A percentile compares a stretch with the other conserved stretches of the same genome.
These are phyloP conservation scores for Fonsecaea multimorphosa DNA, from an alignment of 2,329 filamentous ascomycete genomes.

Conservation along the genomic window DNA sequence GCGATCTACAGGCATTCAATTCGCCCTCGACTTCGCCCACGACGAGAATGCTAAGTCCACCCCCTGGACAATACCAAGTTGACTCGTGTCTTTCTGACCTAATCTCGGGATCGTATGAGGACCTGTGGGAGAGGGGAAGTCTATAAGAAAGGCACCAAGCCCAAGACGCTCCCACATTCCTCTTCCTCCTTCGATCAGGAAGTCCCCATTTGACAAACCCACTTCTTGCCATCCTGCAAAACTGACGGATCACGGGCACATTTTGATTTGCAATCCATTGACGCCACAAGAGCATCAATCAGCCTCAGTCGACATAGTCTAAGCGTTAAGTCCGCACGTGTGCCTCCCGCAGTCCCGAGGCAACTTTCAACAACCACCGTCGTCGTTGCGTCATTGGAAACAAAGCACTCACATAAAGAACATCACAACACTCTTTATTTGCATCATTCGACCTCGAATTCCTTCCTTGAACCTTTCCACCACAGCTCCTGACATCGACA, in stretches of 20 bases:
- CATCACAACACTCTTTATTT: conserved; percentile 16
- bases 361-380: conserved; percentile 23
- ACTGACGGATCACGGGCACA: conserved; percentile 9
- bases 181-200: conserved; percentile 5
- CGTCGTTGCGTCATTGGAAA: conserved; percentile 31
- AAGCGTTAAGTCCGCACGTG: conserved; percentile 19
- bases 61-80: conserved; percentile 7
- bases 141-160: conserved; percentile 27
- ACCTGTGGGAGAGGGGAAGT: conserved; percentile 8
- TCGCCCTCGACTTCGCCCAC: conserved; percentile 14
- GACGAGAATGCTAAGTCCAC: neutral
- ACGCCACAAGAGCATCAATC: conserved; percentile 18
- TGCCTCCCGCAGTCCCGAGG: conserved; percentile 28
- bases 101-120: conserved; percentile 10
- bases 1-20: conserved; percentile 27
- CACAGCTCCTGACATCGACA: conserved; percentile 3
- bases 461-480: neutral
- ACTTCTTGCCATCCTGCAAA: conserved; percentile 9
- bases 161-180: conserved; percentile 1
- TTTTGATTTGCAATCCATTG: conserved; percentile 17
- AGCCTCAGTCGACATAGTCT: conserved; percentile 10
- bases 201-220: neutral
- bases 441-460: neutral
- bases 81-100: conserved; percentile 26
- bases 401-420: conserved; percentile 32